phyloP scores from a whole-genome alignment of 2,329 filamentous ascomycete species.

The Aspergillus cejpii region DNA sequence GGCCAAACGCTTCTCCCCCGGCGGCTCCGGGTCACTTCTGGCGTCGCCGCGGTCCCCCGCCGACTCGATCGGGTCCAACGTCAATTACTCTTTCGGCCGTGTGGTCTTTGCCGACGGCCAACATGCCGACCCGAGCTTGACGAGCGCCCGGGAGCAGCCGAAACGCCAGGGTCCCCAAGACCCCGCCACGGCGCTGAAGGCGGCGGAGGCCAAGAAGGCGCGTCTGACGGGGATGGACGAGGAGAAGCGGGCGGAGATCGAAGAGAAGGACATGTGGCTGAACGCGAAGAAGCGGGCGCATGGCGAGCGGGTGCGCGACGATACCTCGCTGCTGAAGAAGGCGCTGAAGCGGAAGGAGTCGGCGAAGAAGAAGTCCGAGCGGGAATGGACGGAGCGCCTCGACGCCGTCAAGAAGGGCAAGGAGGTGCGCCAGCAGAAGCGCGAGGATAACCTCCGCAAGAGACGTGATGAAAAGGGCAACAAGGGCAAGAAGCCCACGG shows the following conservation, averaged over 20 bases:
- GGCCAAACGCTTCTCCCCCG: constrained; percentile 49
- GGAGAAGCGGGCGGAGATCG: constrained; percentile 74
- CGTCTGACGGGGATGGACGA: constrained; percentile 69
- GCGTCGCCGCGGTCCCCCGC: constrained; percentile 49
- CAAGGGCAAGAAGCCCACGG: constrained; percentile 39
- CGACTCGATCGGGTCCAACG: constrained; percentile 40
- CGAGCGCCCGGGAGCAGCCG: constrained; percentile 56
- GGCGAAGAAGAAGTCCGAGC: constrained; percentile 82
- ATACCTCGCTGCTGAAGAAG: constrained; percentile 83
- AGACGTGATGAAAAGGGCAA: constrained; percentile 67
- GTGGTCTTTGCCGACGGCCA: constrained; percentile 87
- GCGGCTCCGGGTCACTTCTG: constrained; percentile 54
- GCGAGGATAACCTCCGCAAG: constrained; percentile 69
- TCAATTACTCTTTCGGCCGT: constrained; percentile 81
- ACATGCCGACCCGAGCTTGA: constrained; percentile 64
- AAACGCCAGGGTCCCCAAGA: constrained; percentile 81
- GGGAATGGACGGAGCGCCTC: constrained; percentile 71
- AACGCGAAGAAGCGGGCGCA: constrained; percentile 82
- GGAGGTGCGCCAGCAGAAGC: constrained; percentile 73
- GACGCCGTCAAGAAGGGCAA: constrained; percentile 68
- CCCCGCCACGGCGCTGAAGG: constrained; percentile 75
- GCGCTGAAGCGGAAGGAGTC: constrained; percentile 88
- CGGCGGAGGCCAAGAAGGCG: constrained; percentile 77
- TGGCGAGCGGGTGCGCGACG: constrained; percentile 82
- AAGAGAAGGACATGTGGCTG: constrained; percentile 91